Evolutionary conservation across 345 rosid species (phyloP).

Genomic region (Linum usitatissimum): DNA sequence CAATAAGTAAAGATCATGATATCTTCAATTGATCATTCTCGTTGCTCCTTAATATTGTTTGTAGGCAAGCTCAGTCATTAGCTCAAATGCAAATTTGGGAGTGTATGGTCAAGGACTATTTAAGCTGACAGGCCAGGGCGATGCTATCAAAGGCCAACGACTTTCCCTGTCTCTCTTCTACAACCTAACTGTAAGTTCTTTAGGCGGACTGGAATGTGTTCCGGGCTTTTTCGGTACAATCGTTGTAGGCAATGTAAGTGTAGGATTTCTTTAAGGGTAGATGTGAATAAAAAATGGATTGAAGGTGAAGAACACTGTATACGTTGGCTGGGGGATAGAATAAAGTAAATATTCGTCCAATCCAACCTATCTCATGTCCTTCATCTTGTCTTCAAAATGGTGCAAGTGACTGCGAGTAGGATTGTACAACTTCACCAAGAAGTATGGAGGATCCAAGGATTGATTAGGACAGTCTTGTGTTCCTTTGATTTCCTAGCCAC

Average conservation of each 20-base stretch:
- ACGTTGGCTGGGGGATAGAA: not conserved
- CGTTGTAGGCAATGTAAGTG: not conserved
- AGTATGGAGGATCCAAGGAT: not conserved
- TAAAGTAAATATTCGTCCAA: not conserved
- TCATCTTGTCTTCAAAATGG: no score
- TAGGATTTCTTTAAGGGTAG: no score
- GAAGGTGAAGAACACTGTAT: not conserved
- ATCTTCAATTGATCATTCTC: constrained; percentile 12
- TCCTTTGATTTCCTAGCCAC: not conserved
- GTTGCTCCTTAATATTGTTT: constrained; percentile 20
- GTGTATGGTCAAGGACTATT: constrained; percentile 91
- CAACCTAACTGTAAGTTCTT: constrained; percentile 75
- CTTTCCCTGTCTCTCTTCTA: constrained; percentile 88
- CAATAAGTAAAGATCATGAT: not conserved
- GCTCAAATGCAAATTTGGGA: constrained; percentile 80
- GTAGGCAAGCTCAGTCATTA: constrained; percentile 73
- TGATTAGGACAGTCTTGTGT: not conserved
- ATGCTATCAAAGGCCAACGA: constrained; percentile 87
- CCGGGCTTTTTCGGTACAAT: not conserved
- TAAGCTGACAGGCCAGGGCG: constrained; percentile 69
- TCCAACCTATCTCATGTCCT: no score
- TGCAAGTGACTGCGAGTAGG: no score
- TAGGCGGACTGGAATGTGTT: not conserved
- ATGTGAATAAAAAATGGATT: not conserved
- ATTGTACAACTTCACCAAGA: not conserved